Evolutionary conservation across 805 yeast species (phyloP).

Genomic region (Saccharomyces jurei): DNA sequence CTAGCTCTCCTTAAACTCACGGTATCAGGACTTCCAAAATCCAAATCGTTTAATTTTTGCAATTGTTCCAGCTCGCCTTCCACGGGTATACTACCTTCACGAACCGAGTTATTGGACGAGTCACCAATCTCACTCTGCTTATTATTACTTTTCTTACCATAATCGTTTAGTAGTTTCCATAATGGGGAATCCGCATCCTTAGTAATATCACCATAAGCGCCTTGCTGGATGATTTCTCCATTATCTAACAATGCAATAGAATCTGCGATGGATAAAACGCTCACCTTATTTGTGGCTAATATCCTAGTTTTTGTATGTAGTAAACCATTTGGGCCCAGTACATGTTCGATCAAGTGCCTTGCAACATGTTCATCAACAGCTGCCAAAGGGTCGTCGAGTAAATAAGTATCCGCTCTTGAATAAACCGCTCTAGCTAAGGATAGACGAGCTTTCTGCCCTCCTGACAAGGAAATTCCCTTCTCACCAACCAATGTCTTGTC

Average conservation of each 20-base stretch:
- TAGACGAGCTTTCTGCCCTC: conserved; percentile 95
- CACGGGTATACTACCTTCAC: conserved; percentile 21
- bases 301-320: conserved; percentile 65
- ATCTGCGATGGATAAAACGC: conserved; percentile 71
- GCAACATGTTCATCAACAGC: conserved; percentile 99
- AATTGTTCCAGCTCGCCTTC: conserved; percentile 27
- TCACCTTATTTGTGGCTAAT: conserved; percentile 79
- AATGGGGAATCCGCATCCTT: conserved; percentile 40
- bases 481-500: conserved; percentile 93
- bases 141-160: conserved; percentile 41
- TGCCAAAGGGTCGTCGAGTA: conserved; percentile 86
- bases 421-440: conserved; percentile 94
- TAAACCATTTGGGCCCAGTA: conserved; percentile 74
- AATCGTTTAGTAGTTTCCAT: conserved; percentile 49
- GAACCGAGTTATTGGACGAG: conserved; percentile 4
- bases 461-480: conserved; percentile 91
- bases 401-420: conserved; percentile 83
- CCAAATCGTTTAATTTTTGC: conserved; percentile 21
- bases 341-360: conserved; percentile 71
- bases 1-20: conserved; percentile 56
- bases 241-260: conserved; percentile 59
- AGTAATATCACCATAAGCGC: conserved; percentile 46
- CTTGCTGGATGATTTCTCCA: conserved; percentile 63
- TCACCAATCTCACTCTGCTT: conserved; percentile 4
- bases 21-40: conserved; percentile 27